Evolutionary conservation across 352 stramenopile species (phyloP), one percentile per base, ranked within the genome.

Genomic region (Plasmopara halstedii): DNA sequence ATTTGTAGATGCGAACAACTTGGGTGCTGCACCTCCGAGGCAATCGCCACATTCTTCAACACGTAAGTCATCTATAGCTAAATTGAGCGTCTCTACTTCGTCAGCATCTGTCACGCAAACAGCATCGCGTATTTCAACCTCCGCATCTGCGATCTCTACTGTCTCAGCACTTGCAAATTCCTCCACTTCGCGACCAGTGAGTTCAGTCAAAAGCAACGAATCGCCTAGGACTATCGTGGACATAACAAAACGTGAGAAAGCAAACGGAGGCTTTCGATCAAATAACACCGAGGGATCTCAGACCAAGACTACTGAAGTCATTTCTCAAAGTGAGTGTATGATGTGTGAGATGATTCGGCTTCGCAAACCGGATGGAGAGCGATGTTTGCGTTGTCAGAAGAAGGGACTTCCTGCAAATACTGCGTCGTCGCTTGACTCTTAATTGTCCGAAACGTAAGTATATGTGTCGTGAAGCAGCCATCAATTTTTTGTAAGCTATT

Each of bases 331-430:
- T 21, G 43, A 55, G 36, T 69, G 59, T 20, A 69, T 69, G 53
- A 69, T 73, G 50, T 73, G 63, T 32, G 58, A 64, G 25, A 69
- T 73, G 55, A 73, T 73, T 54, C 58, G 58, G 22, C 58, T 73
- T 49, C 60, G 58, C 27, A 73, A 73, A 29, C 63, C 63, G 8
- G 52, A 64, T 46, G 58, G 48, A 27, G 63, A 63, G 19, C 51
- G 55, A 29, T 73, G 63, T 42, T 36, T 73, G n/a, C 63, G 58
- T 19, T 73, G 63, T 25, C 58, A 64, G 27, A 40, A 73, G 40
- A 65, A 56, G 10, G 56, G 18, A 23, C 10, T 6, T 14, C 32
- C 26, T 48, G 32, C 40, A 20, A 53, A 52, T 19, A 37, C 13
- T 3, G 11, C 26, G 15, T 20, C 46, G 10, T 29, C 34, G n/a